Base-by-base conservation (phyloP, 2,329 filamentous ascomycete genomes). In the Gnomoniopsis smithogilvyi region DNA sequence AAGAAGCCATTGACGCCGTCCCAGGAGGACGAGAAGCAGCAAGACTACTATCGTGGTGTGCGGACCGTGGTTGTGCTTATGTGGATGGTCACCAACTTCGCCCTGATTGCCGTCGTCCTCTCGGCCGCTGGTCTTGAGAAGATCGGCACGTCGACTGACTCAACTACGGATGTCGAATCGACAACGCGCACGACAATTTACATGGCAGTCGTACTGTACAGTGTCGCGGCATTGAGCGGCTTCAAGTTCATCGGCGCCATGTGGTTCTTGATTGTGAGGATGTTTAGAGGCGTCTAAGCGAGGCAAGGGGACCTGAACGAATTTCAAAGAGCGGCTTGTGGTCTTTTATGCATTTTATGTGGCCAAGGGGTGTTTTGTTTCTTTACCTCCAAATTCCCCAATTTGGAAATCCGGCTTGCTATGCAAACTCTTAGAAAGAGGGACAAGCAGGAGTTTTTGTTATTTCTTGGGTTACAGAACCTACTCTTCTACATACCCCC, bases 1-100 rank as follows among this genome's bases (percentile, higher is more conserved):
- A 86, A 88, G 74, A 86, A 85, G 67, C 67, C 78, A 0, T 82
- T 84, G 0, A 80, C 79, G 0, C 71, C 82, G 0, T 71, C 77
- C 0, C 80, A 85, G 65, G 76, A 83, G 48, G 81, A 86, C 38
- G 93, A 97, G 71, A 91, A 90, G 69, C 94, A 99, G 73, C 92
- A 97, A 79, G 95, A 99, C 73, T 99, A 98, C 76, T 99, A 99
- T 82, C 92, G 93, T 68, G 95, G 93, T 65, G 96, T 99, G 72
- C 86, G 95, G 63, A 96, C 91, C 21, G 86, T 91, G 30, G 93
- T 97, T 65, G 95, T 99, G 33, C 79, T 98, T 53, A 86, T 90
- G 65, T 99, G 95, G 95, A 96, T 99, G 82, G 91, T 98, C 68
- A 92, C 88, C 70, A 99, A 99, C 74, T 90, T 99, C 72, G 92